These are phyloP conservation scores for Blumeriella jaapii DNA, from an alignment of 2,329 filamentous ascomycete species.

Conservation along the genomic window DNA sequence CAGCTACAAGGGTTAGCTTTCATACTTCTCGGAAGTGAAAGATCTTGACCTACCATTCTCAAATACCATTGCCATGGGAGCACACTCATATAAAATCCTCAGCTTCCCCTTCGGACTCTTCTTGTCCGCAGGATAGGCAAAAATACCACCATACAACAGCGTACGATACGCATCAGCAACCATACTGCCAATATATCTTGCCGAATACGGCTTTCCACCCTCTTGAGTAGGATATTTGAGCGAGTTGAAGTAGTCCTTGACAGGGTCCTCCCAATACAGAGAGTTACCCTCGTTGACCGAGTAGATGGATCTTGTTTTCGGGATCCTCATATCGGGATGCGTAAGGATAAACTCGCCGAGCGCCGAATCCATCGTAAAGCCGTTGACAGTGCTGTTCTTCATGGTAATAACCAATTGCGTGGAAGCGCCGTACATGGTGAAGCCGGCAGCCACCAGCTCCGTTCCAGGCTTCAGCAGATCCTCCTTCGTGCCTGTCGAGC, in stretches of 20 bases:
- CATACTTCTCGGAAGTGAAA: neutral
- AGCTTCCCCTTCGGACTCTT: slow-evolving; percentile 99
- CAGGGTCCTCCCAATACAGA: slow-evolving; percentile 84
- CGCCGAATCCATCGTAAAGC: slow-evolving; percentile 93
- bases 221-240: slow-evolving; percentile 66
- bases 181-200: slow-evolving; percentile 96
- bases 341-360: slow-evolving; percentile 98
- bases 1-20: slow-evolving; percentile 43
- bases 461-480: slow-evolving; percentile 84
- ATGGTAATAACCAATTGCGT: slow-evolving; percentile 95
- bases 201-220: slow-evolving; percentile 79
- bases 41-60: slow-evolving; percentile 67
- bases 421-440: slow-evolving; percentile 99
- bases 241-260: slow-evolving; percentile 78
- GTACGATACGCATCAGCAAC: slow-evolving; percentile 97
- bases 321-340: slow-evolving; percentile 87
- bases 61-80: slow-evolving; percentile 97
- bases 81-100: slow-evolving; percentile 94
- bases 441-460: slow-evolving; percentile 87
- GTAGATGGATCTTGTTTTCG: slow-evolving; percentile 75
- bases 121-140: slow-evolving; percentile 94
- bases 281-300: slow-evolving; percentile 98
- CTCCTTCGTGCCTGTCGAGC: slow-evolving; percentile 61
- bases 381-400: slow-evolving; percentile 84
- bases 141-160: slow-evolving; percentile 88